Evolutionary conservation across 73 alveolate genomes (phyloP), one percentile per base, ranked within the genome.

Genomic region (Paramecium biaurelia): DNA sequence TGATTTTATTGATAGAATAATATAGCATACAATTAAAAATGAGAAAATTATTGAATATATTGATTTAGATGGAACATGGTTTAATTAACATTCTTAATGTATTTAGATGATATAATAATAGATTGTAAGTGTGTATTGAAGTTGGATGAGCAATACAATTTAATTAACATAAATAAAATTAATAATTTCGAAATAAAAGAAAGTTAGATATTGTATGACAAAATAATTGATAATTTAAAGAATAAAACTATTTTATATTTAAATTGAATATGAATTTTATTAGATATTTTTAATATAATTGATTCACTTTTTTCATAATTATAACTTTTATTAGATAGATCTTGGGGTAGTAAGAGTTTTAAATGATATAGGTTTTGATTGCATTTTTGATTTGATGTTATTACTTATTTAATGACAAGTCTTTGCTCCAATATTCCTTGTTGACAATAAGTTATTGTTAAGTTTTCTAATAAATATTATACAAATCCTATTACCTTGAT

Each of bases 291-390:
- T 72, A 28, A 72, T 72, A 38, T 35, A 21, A 72, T 21, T 35
- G 56, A 35, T 72, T 35, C 45, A 72, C 24, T 15, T 28, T 72
- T 28, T 72, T 35, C 84, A 63, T 63, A 32, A 10, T 72, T 10
- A 10, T 34, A 10, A 15, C 34, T 72, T 72, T 34, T 72, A 72
- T 72, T 72, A 72, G 15, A 72, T 12, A 72, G 86, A 72, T 72
- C 86, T 72, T 28, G 86, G 86, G 2, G 86, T 72, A 35, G 86
- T 72, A 72, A 72, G 86, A 72, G 86, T 72, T 72, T 72, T 72
- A 72, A 72, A 72, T 72, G 56, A 38, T 28, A 72, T 37, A 35
- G 86, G 86, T 38, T 72, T 72, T 72, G 4, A 28, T 12, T 12
- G 35, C 26, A 21, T 72, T 72, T 72, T 72, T 8, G 86, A 8